A percentile compares a stretch with the other conserved stretches of the same genome.
phyloP scores from a whole-genome alignment of 2,329 filamentous ascomycete species.

The Helotiales sp. region DNA sequence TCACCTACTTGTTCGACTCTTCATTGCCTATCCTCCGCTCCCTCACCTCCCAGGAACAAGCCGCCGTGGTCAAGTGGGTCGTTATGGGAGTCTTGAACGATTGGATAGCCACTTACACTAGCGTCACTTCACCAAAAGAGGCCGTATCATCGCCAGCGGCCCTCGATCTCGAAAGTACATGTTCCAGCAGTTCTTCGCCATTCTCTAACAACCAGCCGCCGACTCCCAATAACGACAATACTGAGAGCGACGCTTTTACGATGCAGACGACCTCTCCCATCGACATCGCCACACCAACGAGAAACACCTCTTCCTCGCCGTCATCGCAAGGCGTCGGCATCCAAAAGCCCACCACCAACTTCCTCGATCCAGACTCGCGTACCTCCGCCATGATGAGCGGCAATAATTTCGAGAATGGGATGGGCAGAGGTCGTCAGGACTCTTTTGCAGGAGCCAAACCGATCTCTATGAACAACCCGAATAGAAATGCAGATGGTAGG shows the following conservation, averaged over 20 bases:
- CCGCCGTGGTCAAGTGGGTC: not conserved
- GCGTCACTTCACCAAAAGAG: not conserved
- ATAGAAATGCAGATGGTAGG: constrained; percentile 62
- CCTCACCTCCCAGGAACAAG: constrained; percentile 1
- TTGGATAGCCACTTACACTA: constrained; percentile 10
- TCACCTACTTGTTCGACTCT: not conserved
- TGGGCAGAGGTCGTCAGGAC: constrained; percentile 61
- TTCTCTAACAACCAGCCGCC: constrained; percentile 25
- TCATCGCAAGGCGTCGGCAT: constrained; percentile 44
- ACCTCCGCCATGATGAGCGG: constrained; percentile 61
- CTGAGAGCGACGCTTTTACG: constrained; percentile 23
- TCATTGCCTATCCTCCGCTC: not conserved
- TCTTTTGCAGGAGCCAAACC: constrained; percentile 70
- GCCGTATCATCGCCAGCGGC: not conserved
- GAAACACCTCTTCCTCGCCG: constrained; percentile 44
- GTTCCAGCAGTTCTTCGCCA: constrained; percentile 12
- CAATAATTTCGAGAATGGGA: constrained; percentile 59
- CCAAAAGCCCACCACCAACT: constrained; percentile 34
- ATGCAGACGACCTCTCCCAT: constrained; percentile 45
- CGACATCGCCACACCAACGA: constrained; percentile 42
- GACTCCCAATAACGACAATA: constrained; percentile 22
- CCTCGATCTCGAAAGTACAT: not conserved
- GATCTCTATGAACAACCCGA: constrained; percentile 68
- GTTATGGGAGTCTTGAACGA: constrained; percentile 10
- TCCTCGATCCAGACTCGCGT: constrained; percentile 39